phyloP scores from a whole-genome alignment of 192 early-diverging fungal species.

The Thamnidium elegans region DNA sequence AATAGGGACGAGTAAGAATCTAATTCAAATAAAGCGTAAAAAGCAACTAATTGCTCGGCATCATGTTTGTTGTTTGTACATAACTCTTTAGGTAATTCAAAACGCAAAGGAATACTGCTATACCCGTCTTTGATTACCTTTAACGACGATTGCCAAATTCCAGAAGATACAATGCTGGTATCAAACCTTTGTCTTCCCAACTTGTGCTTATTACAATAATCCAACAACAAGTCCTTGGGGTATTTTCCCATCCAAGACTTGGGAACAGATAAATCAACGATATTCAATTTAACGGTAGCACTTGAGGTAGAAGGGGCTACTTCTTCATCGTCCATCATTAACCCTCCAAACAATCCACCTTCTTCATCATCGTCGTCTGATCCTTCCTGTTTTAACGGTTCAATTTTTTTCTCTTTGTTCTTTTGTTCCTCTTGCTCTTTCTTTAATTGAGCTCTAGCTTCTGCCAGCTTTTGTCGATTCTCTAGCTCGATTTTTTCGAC shows the following conservation, averaged over 20 bases:
- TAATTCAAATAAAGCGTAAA: slow-evolving; percentile 23
- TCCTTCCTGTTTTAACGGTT: not conserved
- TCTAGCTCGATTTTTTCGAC: slow-evolving; percentile 4
- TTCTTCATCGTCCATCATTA: slow-evolving; percentile 15
- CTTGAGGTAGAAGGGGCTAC: not conserved
- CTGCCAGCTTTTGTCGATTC: slow-evolving; percentile 22
- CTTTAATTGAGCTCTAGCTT: slow-evolving; percentile 13
- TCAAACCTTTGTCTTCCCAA: not conserved
- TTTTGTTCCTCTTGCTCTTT: slow-evolving; percentile 6
- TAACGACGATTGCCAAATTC: slow-evolving; percentile 4
- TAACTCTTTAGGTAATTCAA: slow-evolving; percentile 1
- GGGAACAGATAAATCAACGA: slow-evolving; percentile 9
- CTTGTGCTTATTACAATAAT: slow-evolving; percentile 16
- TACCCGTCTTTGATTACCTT: slow-evolving; percentile 1
- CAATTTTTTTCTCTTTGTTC: not conserved
- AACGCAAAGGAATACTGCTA: not conserved
- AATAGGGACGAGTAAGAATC: slow-evolving; percentile 2
- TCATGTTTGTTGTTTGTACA: slow-evolving; percentile 8
- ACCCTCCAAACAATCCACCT: slow-evolving; percentile 27
- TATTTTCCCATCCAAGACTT: slow-evolving; percentile 18
- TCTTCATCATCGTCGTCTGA: slow-evolving; percentile 33
- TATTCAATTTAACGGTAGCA: not conserved
- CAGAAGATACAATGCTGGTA: slow-evolving; percentile 1
- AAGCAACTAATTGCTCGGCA: slow-evolving; percentile 28
- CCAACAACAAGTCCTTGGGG: slow-evolving; percentile 19